Evolutionary conservation across 192 early-diverging fungal genomes (phyloP).

Genomic region (Rhizophlyctis rosea): DNA sequence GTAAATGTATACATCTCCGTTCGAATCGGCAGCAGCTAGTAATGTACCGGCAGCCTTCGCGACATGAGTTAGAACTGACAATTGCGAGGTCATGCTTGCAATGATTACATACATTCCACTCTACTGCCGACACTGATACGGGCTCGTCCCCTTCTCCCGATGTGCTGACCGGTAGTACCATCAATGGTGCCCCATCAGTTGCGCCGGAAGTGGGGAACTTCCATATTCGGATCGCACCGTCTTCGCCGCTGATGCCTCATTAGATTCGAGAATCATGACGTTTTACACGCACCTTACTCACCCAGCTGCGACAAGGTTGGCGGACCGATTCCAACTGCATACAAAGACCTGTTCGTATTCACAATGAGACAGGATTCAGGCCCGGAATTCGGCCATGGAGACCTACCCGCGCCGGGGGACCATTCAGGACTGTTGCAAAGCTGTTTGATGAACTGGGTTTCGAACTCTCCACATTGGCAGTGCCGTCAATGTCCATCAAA

Average conservation of each 20-base stretch:
- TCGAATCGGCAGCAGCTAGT: slow-evolving; percentile 82
- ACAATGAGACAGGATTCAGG: neutral
- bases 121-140: slow-evolving; percentile 77
- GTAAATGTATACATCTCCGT: slow-evolving; percentile 86
- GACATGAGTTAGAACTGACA: slow-evolving; percentile 11
- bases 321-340: slow-evolving; percentile 78
- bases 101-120: slow-evolving; percentile 87
- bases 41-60: slow-evolving; percentile 67
- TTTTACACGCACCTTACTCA: slow-evolving; percentile 27
- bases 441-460: too few relatives aligned
- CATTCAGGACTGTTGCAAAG: slow-evolving; percentile 11
- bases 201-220: slow-evolving; percentile 64
- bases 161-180: slow-evolving; percentile 43
- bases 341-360: slow-evolving; percentile 25
- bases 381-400: neutral
- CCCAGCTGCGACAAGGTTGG: slow-evolving; percentile 75
- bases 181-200: slow-evolving; percentile 36
- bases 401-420: slow-evolving; percentile 11
- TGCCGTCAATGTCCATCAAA: neutral
- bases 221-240: slow-evolving; percentile 88
- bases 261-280: too few relatives aligned
- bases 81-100: too few relatives aligned
- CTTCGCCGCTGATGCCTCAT: slow-evolving; percentile 63
- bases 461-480: neutral
- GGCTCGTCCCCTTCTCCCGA: slow-evolving; percentile 24